These are phyloP conservation scores for Trichaptum fuscoviolaceum DNA, from an alignment of 768 basidiomycete genomes.

Conservation along the genomic window DNA sequence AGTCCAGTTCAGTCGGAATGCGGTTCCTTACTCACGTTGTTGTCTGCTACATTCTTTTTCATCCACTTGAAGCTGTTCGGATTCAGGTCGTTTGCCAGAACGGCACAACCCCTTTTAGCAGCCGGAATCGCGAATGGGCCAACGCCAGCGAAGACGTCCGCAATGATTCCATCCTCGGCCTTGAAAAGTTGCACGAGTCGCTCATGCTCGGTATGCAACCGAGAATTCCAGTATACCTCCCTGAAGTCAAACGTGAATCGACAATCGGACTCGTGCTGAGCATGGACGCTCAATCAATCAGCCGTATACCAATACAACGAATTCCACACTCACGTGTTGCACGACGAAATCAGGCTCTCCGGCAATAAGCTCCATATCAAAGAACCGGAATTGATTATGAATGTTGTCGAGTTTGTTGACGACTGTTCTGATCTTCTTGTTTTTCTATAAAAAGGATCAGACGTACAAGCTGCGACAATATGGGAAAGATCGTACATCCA, in stretches of 20 bases:
- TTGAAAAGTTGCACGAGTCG: slow-evolving; percentile 73
- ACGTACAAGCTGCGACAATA: slow-evolving; percentile 3
- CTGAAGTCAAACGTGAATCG: slow-evolving; percentile 92
- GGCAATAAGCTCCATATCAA: slow-evolving; percentile 94
- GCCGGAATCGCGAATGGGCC: slow-evolving; percentile 95
- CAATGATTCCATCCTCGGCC: slow-evolving; percentile 68
- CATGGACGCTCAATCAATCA: neutral
- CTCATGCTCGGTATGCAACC: slow-evolving; percentile 86
- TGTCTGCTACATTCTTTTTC: slow-evolving; percentile 61
- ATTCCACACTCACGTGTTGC: slow-evolving; percentile 58
- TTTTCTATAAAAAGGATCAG: slow-evolving; percentile 61
- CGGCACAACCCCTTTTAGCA: slow-evolving; percentile 84
- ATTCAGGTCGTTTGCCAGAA: slow-evolving; percentile 93
- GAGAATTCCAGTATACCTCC: slow-evolving; percentile 97
- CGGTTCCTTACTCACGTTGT: slow-evolving; percentile 53
- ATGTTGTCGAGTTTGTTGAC: slow-evolving; percentile 93
- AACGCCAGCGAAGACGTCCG: slow-evolving; percentile 95
- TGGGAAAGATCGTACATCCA: slow-evolving; percentile 62
- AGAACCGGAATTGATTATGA: slow-evolving; percentile 82
- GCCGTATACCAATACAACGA: neutral
- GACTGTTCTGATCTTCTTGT: slow-evolving; percentile 73
- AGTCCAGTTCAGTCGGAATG: slow-evolving; percentile 5
- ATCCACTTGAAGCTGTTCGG: slow-evolving; percentile 82
- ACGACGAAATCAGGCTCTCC: slow-evolving; percentile 86
- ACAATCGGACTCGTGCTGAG: slow-evolving; percentile 79